Percentiles rank a stretch among this genome's conserved stretches.
These are phyloP conservation scores for Populus simonii DNA, from an alignment of 345 rosid species.

Conservation along the genomic window DNA sequence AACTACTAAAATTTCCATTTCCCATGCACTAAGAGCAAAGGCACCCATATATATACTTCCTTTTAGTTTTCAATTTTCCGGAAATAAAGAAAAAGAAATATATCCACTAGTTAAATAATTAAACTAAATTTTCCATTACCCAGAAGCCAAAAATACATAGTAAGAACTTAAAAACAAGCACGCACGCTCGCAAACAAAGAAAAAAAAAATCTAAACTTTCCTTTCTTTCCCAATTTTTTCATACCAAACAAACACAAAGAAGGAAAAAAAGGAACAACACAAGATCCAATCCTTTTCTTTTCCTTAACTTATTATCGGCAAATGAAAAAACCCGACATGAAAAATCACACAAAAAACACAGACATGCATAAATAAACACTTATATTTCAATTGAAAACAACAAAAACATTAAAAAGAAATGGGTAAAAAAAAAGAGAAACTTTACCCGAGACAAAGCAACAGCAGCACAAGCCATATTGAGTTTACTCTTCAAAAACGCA, in stretches of 20 bases:
- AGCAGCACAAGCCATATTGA: constrained; percentile 32
- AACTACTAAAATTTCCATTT: not conserved
- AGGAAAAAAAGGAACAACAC: not conserved
- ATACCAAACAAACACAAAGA: not conserved
- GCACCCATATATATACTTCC: no score
- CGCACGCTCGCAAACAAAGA: not conserved
- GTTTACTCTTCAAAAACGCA: constrained; percentile 25
- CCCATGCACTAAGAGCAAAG: not conserved
- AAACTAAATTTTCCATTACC: not conserved
- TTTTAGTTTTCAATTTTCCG: not conserved
- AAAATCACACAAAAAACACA: not conserved
- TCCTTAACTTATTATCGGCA: not conserved
- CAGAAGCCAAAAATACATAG: not conserved
- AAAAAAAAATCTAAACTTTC: not conserved
- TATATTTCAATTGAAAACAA: not conserved
- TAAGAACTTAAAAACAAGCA: not conserved
- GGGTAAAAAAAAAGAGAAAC: not conserved
- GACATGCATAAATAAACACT: not conserved
- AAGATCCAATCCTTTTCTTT: not conserved
- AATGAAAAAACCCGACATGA: not conserved
- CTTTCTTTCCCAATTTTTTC: not conserved
- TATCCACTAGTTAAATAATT: not conserved
- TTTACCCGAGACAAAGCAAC: constrained; percentile 30
- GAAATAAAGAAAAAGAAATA: not conserved
- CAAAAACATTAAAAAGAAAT: not conserved